These are phyloP conservation scores for Sporothrix schenckii DNA, from an alignment of 2,329 filamentous ascomycete species.

Conservation along the genomic window DNA sequence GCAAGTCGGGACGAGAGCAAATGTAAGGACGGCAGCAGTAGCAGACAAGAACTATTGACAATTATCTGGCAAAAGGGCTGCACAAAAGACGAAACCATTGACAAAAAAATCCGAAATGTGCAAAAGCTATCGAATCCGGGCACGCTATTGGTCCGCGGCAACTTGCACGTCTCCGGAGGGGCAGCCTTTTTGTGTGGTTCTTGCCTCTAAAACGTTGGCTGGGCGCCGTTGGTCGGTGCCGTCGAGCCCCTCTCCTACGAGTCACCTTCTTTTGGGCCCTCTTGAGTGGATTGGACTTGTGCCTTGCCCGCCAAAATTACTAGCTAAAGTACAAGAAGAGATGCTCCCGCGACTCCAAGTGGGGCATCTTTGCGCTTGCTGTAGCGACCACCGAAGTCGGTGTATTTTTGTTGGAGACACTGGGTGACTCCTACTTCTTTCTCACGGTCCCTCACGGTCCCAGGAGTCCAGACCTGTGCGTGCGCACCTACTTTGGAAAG, in stretches of 20 bases:
- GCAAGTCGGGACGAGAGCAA: background rate
- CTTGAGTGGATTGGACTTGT: slow-evolving; percentile 22
- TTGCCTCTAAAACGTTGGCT: slow-evolving; percentile 2
- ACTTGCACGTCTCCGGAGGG: slow-evolving; percentile 34
- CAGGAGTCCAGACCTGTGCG: background rate
- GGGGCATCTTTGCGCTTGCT: background rate
- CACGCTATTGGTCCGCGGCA: slow-evolving; percentile 34
- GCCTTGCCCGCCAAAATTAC: slow-evolving; percentile 1
- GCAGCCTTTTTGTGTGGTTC: slow-evolving; percentile 4
- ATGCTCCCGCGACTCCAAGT: slow-evolving; percentile 7
- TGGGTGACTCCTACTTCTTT: slow-evolving; percentile 9
- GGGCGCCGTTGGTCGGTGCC: slow-evolving; percentile 18
- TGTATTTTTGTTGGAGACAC: background rate
- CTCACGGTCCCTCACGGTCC: no score
- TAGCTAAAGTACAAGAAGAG: background rate
- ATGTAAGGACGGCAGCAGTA: background rate
- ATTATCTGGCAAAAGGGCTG: background rate
- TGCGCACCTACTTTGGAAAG: background rate
- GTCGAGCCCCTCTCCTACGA: slow-evolving; percentile 11
- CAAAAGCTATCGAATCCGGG: slow-evolving; percentile 24
- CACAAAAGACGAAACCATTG: slow-evolving; percentile 20
- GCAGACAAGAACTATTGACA: background rate
- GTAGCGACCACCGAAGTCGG: slow-evolving; percentile 24
- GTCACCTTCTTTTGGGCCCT: slow-evolving; percentile 13
- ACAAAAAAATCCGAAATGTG: background rate